Evolutionary conservation across 345 rosid species (phyloP).

Genomic region (Eucalyptus shirleyi): DNA sequence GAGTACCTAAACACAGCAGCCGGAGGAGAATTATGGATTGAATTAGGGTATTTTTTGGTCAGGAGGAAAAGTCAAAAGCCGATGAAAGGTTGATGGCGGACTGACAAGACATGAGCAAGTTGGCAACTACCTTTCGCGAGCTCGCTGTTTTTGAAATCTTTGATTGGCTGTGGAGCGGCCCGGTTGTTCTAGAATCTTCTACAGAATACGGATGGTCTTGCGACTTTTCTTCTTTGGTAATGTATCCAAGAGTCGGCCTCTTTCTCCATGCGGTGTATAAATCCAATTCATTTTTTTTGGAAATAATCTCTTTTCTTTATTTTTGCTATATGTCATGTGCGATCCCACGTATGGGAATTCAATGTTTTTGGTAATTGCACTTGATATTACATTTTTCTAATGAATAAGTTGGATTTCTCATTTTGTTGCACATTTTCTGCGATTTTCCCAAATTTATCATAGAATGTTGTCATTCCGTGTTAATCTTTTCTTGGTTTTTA

Average conservation of each 20-base stretch:
- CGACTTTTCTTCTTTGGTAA: neutral
- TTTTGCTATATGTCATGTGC: neutral
- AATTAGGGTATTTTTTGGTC: neutral
- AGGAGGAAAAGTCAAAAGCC: neutral
- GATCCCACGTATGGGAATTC: neutral
- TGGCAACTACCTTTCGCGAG: neutral
- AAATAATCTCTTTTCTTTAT: neutral
- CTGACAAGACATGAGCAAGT: neutral
- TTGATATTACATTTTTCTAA: accelerated
- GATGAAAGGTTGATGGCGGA: neutral
- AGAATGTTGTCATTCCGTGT: accelerated
- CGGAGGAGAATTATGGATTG: neutral
- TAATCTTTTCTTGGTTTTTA: neutral
- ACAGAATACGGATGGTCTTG: neutral
- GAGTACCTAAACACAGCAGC: too few species aligned
- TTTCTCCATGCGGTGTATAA: accelerated
- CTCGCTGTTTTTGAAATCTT: neutral
- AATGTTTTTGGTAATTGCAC: accelerated
- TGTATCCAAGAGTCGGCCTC: neutral
- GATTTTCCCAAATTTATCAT: accelerated
- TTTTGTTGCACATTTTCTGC: accelerated
- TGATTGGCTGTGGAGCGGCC: neutral
- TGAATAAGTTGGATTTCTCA: accelerated
- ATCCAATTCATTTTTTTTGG: neutral
- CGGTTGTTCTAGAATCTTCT: neutral